Evolutionary conservation across 2,329 filamentous ascomycete species (phyloP).

Genomic region (Lithohypha guttulata): DNA sequence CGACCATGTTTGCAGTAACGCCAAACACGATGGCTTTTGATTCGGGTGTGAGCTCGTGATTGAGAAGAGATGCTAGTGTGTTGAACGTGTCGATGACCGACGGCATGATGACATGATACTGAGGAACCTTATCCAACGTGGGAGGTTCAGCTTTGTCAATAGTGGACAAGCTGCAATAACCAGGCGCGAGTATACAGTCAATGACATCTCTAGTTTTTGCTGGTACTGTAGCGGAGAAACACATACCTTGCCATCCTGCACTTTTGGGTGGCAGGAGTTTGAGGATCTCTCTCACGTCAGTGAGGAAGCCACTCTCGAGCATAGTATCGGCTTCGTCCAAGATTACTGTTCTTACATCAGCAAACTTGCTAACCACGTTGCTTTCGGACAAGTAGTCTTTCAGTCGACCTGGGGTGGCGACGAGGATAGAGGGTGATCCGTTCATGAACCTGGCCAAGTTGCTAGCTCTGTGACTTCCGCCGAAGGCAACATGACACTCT

Average conservation of each 20-base stretch:
- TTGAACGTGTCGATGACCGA: constrained; percentile 36
- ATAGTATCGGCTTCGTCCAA: constrained; percentile 59
- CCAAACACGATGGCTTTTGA: constrained; percentile 96
- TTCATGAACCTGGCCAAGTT: constrained; percentile 4
- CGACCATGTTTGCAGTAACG: constrained; percentile 66
- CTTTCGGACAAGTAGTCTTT: constrained; percentile 67
- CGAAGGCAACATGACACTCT: constrained; percentile 37
- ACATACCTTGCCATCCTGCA: constrained; percentile 57
- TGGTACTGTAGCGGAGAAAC: constrained; percentile 91
- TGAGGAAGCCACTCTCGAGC: constrained; percentile 56
- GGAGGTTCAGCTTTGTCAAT: constrained; percentile 12
- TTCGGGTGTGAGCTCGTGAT: constrained; percentile 28
- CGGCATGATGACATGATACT: constrained; percentile 37
- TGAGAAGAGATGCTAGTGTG: constrained; percentile 35
- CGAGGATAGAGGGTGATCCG: constrained; percentile 44
- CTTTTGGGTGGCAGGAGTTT: constrained; percentile 52
- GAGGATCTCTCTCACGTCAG: constrained; percentile 53
- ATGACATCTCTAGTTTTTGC: constrained; percentile 1
- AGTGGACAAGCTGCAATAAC: constrained; percentile 8
- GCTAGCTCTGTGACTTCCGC: constrained; percentile 25
- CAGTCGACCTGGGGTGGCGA: constrained; percentile 82
- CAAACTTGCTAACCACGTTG: constrained; percentile 51
- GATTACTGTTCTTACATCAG: constrained; percentile 48
- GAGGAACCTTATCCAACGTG: constrained; percentile 36
- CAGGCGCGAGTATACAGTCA: constrained; percentile 3